Evolutionary conservation across 768 basidiomycete species (phyloP), one percentile per base, ranked within the genome.

Genomic region (Hortiboletus campestris): DNA sequence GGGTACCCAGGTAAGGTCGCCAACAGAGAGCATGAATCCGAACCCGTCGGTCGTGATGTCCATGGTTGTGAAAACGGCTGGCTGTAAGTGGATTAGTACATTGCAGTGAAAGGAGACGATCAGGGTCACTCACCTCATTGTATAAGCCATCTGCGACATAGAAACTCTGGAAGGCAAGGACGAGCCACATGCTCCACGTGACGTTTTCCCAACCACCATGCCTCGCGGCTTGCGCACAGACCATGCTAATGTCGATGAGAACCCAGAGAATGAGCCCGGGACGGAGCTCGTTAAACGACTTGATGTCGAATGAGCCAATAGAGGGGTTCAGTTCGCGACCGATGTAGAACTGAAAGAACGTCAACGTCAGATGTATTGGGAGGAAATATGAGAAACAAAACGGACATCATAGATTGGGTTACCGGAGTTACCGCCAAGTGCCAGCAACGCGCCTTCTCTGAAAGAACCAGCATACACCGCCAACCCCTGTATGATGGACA

Each of bases 31-130:
- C 97, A 99, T 99, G 80, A 94, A 98, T 8, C 97, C 97, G 65
- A 98, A 98, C 12, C 97, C 97, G 64, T 99, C 97, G 12, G 90
- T 91, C 4, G 88, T 95, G 67, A 99, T 95, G 67, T 99, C 97
- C 91, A 99, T 99, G 4, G 89, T 94, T 1, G 92, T 95, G 54
- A 98, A 80, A 60, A 99, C 80, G 11, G 91, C 88, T 2, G 90
- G 82, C 92, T 97, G 61, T 22, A 40, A 0, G 20, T 17, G 31
- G 14, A 28, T 59, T 11, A 55, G 44, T 17, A 35, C 9, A 7
- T 34, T 6, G 25, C 20, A 49, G 13, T 13, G 22, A 32, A 42
- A 44, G n/a, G 31, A 41, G 5, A 13, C 1, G 14, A 16, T 17
- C 3, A 19, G 40, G 16, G 34, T n/a, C 20, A 47, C 59, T n/a